Evolutionary conservation across 2,329 filamentous ascomycete genomes (phyloP).

Genomic region (Pseudogymnoascus sp.): DNA sequence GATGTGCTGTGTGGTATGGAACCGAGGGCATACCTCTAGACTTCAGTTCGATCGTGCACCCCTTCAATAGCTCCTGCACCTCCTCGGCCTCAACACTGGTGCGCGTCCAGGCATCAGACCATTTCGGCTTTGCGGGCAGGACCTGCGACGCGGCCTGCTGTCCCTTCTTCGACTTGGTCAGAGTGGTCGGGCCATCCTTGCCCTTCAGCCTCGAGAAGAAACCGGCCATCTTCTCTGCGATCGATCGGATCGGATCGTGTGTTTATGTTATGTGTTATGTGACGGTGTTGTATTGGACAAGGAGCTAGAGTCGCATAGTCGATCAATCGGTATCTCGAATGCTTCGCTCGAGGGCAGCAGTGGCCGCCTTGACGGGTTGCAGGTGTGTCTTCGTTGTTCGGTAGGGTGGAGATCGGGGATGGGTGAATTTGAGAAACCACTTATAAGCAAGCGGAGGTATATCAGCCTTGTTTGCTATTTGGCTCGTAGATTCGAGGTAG

Average conservation of each 20-base stretch:
- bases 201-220: conserved; percentile 44
- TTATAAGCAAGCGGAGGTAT: neutral
- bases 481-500: neutral
- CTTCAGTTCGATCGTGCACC: conserved; percentile 87
- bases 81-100: conserved; percentile 80
- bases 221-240: conserved; percentile 20
- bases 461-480: neutral
- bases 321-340: neutral
- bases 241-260: neutral
- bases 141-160: conserved; percentile 43
- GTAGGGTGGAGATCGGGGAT: neutral
- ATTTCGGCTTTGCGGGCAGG: conserved; percentile 61
- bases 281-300: neutral
- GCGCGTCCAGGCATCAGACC: conserved; percentile 82
- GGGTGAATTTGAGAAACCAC: neutral
- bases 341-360: neutral
- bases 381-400: neutral
- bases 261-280: neutral
- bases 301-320: conserved; percentile 2
- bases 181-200: conserved; percentile 56
- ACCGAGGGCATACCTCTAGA: conserved; percentile 62
- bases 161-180: conserved; percentile 55
- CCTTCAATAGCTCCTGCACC: conserved; percentile 75
- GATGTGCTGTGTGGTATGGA: neutral
- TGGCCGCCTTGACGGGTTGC: neutral